Base-by-base conservation (phyloP, 352 stramenopile genomes). In the Globisporangium nunn region DNA sequence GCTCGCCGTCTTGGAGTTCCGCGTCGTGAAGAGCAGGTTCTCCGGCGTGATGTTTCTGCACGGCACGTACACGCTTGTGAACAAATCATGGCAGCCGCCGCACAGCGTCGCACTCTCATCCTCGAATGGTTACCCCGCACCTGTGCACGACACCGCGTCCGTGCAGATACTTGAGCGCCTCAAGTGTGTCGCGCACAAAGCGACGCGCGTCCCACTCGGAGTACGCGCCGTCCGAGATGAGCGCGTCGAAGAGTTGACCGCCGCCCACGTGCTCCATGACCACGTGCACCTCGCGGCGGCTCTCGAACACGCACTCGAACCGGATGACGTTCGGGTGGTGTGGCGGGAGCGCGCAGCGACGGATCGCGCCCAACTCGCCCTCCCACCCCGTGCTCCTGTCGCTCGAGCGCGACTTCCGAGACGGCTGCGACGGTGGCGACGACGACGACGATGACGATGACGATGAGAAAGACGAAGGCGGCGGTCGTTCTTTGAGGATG, bases 11-110 rank as follows among this genome's bases (percentile, higher is more conserved):
- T 85, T 87, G 17, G 80, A 64, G 46, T 94, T 81, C 5, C 66
- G 66, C 7, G 80, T 81, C 6, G 87, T 90, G 28, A 95, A 67
- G 41, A 96, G 59, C 41, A 96, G 67, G 51, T 96, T 95, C 58
- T 95, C 85, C 1, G 85, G 85, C 56, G 93, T 95, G 45, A 95
- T 74, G 50, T 76, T 85, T 60, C 68, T 91, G 50, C 4, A 63
- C 17, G 3, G 1, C 10, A 7, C 6, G 31, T 65, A 50, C 37
- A 64, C 5, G n/a, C n/a, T 12, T 12, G 35, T 41, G 14, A 41
- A 7, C 10, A 11, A 15, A 11, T 3, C 10, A 14, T 11, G 35
- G 8, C 35, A 11, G 35, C 7, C 10, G 14, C 10, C 7, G 3
- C 35, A 41, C 35, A 14, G 23, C 23, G 23, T 1, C 23, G 23